phyloP scores from a whole-genome alignment of 441 rosid species.

The Gossypium trilobum region DNA sequence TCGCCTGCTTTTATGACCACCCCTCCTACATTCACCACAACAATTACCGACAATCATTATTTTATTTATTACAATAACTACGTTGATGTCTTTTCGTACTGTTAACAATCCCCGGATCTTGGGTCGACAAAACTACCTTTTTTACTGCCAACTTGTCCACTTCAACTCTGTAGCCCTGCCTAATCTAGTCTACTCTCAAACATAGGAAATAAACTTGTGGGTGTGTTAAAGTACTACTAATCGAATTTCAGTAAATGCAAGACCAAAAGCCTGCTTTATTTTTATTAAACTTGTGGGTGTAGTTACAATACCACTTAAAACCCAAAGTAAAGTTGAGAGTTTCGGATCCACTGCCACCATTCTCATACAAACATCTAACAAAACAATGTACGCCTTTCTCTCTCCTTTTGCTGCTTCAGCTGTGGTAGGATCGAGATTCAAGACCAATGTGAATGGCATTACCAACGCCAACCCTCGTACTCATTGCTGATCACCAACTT shows the following conservation, averaged over 20 bases:
- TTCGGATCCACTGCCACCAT: not conserved
- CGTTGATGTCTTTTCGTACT: not conserved
- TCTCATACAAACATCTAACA: not conserved
- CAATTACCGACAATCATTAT: not conserved
- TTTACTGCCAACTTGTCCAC: not conserved
- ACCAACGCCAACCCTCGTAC: not conserved
- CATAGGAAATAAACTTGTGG: no score
- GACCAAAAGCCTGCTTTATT: not conserved
- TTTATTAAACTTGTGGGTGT: not conserved
- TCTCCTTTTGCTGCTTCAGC: not conserved
- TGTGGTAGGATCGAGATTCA: not conserved
- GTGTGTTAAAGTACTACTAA: not conserved
- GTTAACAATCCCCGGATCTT: not conserved
- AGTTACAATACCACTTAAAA: not conserved
- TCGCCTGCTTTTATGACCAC: conserved; percentile 29
- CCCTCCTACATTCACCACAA: not conserved
- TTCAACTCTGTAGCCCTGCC: not conserved
- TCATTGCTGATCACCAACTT: conserved; percentile 9
- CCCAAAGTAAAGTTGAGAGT: not conserved
- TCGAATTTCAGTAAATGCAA: not conserved
- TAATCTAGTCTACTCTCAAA: not conserved
- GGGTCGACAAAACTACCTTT: not conserved
- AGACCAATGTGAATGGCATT: not conserved
- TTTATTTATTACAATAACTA: not conserved
- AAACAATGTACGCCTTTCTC: not conserved